Evolutionary conservation across 1,284 basidiomycete species (phyloP).

Genomic region (Papiliotrema terrestris): DNA sequence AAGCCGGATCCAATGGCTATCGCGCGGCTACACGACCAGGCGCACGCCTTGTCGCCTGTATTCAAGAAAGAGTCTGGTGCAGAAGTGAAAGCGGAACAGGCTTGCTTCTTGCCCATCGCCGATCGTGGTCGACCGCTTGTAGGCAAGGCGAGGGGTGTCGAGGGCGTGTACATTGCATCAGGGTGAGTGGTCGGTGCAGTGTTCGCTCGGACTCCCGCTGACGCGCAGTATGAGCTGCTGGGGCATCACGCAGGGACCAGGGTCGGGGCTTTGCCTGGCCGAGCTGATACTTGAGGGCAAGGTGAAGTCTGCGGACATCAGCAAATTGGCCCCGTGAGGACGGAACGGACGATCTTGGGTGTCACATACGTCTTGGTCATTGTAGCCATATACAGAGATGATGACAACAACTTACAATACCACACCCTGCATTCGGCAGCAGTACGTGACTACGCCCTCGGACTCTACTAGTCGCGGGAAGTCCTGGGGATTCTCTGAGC

Average conservation of each 20-base stretch:
- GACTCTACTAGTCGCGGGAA: no score
- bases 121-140: slow-evolving; percentile 54
- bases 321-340: slow-evolving; percentile 47
- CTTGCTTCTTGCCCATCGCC: slow-evolving; percentile 57
- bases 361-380: no score
- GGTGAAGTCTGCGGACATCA: slow-evolving; percentile 53
- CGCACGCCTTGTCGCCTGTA: slow-evolving; percentile 50
- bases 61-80: slow-evolving; percentile 38
- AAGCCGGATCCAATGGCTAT: slow-evolving; percentile 45
- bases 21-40: slow-evolving; percentile 50
- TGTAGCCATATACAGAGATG: no score
- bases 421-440: no score
- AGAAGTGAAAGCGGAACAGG: slow-evolving; percentile 51
- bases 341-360: no score
- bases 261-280: slow-evolving; percentile 54
- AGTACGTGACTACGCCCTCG: no score
- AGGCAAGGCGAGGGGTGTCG: slow-evolving; percentile 48
- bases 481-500: no score
- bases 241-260: slow-evolving; percentile 50
- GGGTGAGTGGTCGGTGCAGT: slow-evolving; percentile 17
- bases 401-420: no score
- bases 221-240: slow-evolving; percentile 29
- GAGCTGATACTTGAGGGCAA: slow-evolving; percentile 55
- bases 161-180: slow-evolving; percentile 52
- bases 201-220: background rate